Conservation (phyloP, 106 monocot species). For the Phalaenopsis equestris region DNA sequence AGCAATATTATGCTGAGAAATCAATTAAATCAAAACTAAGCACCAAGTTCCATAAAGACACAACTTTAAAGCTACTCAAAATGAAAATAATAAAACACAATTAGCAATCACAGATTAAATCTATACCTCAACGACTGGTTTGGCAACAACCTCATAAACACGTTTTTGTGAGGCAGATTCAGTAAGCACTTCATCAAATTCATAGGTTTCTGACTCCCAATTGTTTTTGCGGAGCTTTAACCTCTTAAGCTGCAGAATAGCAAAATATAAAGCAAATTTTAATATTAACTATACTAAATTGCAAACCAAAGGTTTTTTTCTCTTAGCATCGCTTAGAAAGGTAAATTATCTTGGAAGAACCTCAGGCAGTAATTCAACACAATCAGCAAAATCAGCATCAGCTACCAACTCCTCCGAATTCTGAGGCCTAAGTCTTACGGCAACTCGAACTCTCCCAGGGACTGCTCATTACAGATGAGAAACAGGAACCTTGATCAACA, state of each 20-base stretch:
- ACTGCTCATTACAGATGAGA: conserved; percentile 29
- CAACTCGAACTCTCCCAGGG: conserved; percentile 92
- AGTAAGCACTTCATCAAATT: conserved; percentile 97
- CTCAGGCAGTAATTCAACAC: conserved; percentile 97
- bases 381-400: conserved; percentile 98
- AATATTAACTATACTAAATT: neutral
- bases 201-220: conserved; percentile 97
- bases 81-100: neutral
- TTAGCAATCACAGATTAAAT: neutral
- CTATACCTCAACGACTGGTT: conserved; percentile 95
- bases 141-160: conserved; percentile 95
- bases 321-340: neutral
- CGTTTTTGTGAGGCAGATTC: conserved; percentile 93
- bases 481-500: neutral
- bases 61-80: neutral
- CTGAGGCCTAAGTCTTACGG: conserved; percentile 84
- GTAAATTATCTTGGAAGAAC: conserved; percentile 20
- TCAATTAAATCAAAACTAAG: neutral
- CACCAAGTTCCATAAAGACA: neutral
- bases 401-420: conserved; percentile 77
- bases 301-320: neutral
- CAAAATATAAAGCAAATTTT: conserved; percentile 2
- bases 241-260: conserved; percentile 66
- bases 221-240: conserved; percentile 96
- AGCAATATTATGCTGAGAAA: too few species aligned